These are phyloP conservation scores for Pigoraptor vietnamica DNA, from an alignment of 78 protist genomes.

Conservation along the genomic window DNA sequence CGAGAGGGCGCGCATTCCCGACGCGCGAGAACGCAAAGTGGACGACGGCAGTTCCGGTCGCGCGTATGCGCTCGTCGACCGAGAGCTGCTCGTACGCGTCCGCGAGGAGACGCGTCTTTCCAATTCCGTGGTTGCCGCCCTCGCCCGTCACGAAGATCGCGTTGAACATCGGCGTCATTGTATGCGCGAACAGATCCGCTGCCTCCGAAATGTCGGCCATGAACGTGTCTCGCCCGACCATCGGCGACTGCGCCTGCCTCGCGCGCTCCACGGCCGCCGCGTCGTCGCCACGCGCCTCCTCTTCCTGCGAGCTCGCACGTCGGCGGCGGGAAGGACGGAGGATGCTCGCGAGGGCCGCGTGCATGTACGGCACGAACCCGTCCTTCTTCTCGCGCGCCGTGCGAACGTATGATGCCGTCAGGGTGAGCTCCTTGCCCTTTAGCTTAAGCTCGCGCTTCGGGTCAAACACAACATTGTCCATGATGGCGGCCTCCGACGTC, in stretches of 20 bases:
- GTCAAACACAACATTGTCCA: neutral
- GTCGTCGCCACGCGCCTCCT: neutral
- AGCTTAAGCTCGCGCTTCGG: neutral
- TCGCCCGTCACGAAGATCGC: neutral
- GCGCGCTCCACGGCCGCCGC: neutral
- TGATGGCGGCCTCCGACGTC: neutral
- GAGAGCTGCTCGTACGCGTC: neutral
- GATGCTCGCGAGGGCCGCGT: neutral
- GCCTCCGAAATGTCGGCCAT: neutral
- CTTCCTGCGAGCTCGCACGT: neutral
- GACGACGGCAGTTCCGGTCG: neutral
- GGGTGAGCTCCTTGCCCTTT: neutral
- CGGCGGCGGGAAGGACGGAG: neutral
- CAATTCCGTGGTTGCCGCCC: neutral
- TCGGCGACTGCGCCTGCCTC: neutral
- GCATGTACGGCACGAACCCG: neutral
- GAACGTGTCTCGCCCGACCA: neutral
- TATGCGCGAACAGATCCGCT: neutral
- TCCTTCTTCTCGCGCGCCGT: neutral
- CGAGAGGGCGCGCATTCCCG: neutral
- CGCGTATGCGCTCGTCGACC: neutral
- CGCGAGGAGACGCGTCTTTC: neutral
- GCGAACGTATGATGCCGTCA: neutral
- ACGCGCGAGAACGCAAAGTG: neutral
- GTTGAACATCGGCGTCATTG: neutral